Conservation (phyloP, 495 filamentous ascomycete species). For the Penicillium canariense region DNA sequence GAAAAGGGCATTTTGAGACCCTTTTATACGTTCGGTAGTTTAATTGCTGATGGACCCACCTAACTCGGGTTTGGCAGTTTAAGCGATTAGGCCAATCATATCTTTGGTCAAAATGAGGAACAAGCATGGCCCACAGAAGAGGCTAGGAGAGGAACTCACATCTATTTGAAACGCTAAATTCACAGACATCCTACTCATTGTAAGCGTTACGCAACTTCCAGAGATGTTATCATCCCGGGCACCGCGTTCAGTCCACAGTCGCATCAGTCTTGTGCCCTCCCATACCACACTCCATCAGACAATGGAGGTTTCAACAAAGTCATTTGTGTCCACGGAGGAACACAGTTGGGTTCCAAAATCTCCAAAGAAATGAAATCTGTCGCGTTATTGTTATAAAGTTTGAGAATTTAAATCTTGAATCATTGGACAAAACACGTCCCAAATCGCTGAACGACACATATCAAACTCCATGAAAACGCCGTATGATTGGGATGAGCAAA, state of each 20-base stretch:
- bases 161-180: no score
- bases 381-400: background rate
- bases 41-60: slow-evolving; percentile 1
- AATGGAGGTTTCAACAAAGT: no score
- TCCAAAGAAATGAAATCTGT: no score
- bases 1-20: background rate
- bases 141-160: no score
- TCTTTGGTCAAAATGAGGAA: background rate
- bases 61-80: slow-evolving; percentile 1
- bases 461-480: background rate
- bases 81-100: slow-evolving; percentile 9
- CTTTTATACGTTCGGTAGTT: background rate
- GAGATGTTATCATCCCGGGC: no score
- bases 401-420: background rate
- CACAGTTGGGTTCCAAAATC: no score
- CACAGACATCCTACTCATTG: no score
- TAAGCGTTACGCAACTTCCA: no score
- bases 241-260: no score
- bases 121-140: background rate
- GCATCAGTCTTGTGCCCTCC: no score
- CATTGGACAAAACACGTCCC: background rate
- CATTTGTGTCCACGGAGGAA: no score
- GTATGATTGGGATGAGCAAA: background rate
- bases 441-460: background rate
- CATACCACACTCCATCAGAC: no score